phyloP scores from a whole-genome alignment of 1,284 basidiomycete genomes.

The Abortiporus biennis region DNA sequence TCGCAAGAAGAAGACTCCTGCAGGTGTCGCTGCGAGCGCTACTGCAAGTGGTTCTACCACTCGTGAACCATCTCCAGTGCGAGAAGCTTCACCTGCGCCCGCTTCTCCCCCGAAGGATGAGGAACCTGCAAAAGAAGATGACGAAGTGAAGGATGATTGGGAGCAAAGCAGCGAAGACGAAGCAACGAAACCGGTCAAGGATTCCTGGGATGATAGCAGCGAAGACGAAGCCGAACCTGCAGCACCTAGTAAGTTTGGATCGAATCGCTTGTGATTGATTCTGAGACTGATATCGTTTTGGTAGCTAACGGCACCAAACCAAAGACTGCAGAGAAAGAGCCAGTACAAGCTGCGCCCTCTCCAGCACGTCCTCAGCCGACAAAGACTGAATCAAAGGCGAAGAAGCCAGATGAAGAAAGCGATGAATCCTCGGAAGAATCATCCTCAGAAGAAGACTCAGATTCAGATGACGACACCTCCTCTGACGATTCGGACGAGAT shows the following conservation, averaged over 20 bases:
- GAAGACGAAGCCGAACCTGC: constrained; percentile 39
- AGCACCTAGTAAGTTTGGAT: too few relatives aligned
- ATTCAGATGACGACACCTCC: constrained; percentile 37
- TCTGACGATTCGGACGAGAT: constrained; percentile 55
- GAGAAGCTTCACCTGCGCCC: constrained; percentile 33
- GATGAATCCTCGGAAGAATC: constrained; percentile 39
- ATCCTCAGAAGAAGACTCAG: constrained; percentile 31
- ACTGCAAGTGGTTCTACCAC: constrained; percentile 34
- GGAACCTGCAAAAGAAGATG: constrained; percentile 19
- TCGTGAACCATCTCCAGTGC: constrained; percentile 32
- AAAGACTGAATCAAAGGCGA: constrained; percentile 34
- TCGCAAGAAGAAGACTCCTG: constrained; percentile 54
- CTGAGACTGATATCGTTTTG: too few relatives aligned
- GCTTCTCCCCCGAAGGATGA: constrained; percentile 28
- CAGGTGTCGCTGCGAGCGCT: constrained; percentile 22
- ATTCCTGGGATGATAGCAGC: constrained; percentile 85
- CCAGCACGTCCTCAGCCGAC: too few relatives aligned
- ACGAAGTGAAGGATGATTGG: constrained; percentile 77
- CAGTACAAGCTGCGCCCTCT: too few relatives aligned
- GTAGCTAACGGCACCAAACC: too few relatives aligned
- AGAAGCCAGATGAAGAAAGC: constrained; percentile 28
- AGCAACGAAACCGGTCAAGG: constrained; percentile 43
- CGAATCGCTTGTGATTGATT: too few relatives aligned
- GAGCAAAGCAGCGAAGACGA: constrained; percentile 67
- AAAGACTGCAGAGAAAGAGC: too few relatives aligned